These are phyloP conservation scores for Saposhnikovia divaricata DNA, from an alignment of 129 eudicot genomes.

Conservation along the genomic window DNA sequence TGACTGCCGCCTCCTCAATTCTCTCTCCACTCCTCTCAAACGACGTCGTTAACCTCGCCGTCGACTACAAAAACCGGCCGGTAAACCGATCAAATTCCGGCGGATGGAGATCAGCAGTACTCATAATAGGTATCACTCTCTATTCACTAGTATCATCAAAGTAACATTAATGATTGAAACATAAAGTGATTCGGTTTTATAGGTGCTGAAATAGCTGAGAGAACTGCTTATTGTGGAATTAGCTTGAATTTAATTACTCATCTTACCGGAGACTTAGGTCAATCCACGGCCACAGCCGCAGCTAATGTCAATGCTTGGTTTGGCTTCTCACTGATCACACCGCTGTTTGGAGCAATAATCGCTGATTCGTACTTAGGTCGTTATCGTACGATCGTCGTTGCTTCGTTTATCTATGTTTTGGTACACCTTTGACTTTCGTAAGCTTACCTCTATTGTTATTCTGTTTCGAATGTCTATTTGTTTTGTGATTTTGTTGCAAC, in stretches of 20 bases:
- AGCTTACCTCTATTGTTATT: background rate
- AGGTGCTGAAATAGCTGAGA: conserved; percentile 58
- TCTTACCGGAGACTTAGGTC: conserved; percentile 46
- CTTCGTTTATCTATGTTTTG: conserved; percentile 54
- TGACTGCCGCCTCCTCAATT: conserved; percentile 14
- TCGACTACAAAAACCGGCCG: conserved; percentile 52
- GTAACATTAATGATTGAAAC: no score
- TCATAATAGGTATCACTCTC: conserved; percentile 28
- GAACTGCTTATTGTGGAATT: conserved; percentile 54
- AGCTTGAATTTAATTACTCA: conserved; percentile 43
- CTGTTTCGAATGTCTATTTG: background rate
- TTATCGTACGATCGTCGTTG: conserved; percentile 39
- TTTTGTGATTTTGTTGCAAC: background rate
- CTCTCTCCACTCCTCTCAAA: conserved; percentile 30
- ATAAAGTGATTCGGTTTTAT: background rate
- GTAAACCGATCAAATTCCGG: conserved; percentile 52
- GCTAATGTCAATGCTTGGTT: conserved; percentile 55
- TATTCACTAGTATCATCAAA: background rate
- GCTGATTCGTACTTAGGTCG: conserved; percentile 71
- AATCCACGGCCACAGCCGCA: conserved; percentile 59
- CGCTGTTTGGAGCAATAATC: conserved; percentile 47
- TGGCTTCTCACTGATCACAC: conserved; percentile 41
- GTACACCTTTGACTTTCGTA: conserved; percentile 9
- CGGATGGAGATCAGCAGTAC: conserved; percentile 54
- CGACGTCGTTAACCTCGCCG: conserved; percentile 47